These are phyloP conservation scores for Tetrastigma voinierianum DNA, from an alignment of 164 flowering plant genomes.

Conservation along the genomic window DNA sequence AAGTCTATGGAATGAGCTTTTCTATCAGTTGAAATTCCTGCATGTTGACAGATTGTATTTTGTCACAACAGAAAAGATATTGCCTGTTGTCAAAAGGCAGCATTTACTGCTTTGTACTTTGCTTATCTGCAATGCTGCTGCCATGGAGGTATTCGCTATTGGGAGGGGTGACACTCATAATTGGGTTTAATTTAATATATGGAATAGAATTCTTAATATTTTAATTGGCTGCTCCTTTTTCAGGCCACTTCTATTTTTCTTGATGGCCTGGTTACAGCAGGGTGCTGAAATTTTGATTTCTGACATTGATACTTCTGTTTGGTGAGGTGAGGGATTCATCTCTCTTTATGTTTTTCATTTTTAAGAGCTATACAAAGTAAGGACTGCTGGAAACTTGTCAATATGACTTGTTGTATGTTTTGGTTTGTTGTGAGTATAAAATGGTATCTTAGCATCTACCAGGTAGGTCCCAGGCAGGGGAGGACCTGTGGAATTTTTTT, in stretches of 20 bases:
- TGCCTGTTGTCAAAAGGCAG: slow-evolving; percentile 89
- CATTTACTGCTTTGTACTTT: slow-evolving; percentile 90
- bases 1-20: too few relatives aligned
- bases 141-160: slow-evolving; percentile 79
- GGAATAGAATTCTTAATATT: background rate
- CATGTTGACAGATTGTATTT: slow-evolving; percentile 1
- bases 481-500: too few relatives aligned
- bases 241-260: slow-evolving; percentile 96
- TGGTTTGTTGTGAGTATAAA: too few relatives aligned
- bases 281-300: slow-evolving; percentile 93
- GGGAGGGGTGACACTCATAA: background rate
- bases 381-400: background rate
- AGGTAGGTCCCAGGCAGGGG: too few relatives aligned
- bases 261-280: slow-evolving; percentile 73
- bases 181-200: background rate
- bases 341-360: slow-evolving; percentile 1
- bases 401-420: background rate
- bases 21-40: slow-evolving; percentile 3
- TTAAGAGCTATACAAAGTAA: background rate
- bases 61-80: slow-evolving; percentile 66
- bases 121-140: slow-evolving; percentile 95
- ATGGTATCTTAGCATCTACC: too few relatives aligned
- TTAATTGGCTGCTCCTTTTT: background rate
- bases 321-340: slow-evolving; percentile 72
- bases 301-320: slow-evolving; percentile 91